phyloP scores from a whole-genome alignment of 176 grass and related monocot species.

The Triticum aestivum region DNA sequence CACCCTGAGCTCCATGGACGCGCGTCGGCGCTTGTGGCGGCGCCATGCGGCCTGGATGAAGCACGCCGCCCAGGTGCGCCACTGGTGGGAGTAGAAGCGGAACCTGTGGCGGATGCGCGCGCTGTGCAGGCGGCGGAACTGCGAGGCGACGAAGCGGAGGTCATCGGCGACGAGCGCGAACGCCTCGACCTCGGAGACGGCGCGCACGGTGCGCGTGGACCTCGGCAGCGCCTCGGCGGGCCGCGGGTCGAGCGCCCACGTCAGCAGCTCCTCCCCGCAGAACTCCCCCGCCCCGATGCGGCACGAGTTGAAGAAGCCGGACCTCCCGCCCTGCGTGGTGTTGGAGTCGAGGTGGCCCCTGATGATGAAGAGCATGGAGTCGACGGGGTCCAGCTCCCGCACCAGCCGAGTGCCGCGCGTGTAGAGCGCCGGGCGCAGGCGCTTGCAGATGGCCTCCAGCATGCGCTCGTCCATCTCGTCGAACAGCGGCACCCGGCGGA shows the following conservation, averaged over 20 bases:
- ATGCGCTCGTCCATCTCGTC: slow-evolving; percentile 97
- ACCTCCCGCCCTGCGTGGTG: slow-evolving; percentile 87
- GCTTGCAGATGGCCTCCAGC: slow-evolving; percentile 97
- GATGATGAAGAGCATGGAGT: slow-evolving; percentile 95
- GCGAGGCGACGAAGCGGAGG: slow-evolving; percentile 75
- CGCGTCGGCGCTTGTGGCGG: slow-evolving; percentile 56
- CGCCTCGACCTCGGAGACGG: slow-evolving; percentile 88
- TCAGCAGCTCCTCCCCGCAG: slow-evolving; percentile 96
- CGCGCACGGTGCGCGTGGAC: slow-evolving; percentile 84
- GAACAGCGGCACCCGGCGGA: slow-evolving; percentile 81
- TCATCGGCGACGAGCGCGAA: slow-evolving; percentile 91
- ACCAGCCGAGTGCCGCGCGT: slow-evolving; percentile 66
- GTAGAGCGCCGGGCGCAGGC: slow-evolving; percentile 81
- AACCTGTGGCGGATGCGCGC: slow-evolving; percentile 74
- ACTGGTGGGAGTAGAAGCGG: slow-evolving; percentile 92
- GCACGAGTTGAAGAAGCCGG: slow-evolving; percentile 93
- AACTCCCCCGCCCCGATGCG: slow-evolving; percentile 88
- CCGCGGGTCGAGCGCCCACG: slow-evolving; percentile 86
- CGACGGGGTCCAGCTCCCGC: slow-evolving; percentile 81
- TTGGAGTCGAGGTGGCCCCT: slow-evolving; percentile 78
- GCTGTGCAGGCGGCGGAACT: slow-evolving; percentile 85
- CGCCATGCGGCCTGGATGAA: slow-evolving; percentile 98
- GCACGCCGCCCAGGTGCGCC: slow-evolving; percentile 90
- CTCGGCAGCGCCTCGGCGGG: slow-evolving; percentile 53
- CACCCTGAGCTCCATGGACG: slow-evolving; percentile 61